Conservation (phyloP, 2,329 filamentous ascomycete species). For the Beauveria sp. region DNA sequence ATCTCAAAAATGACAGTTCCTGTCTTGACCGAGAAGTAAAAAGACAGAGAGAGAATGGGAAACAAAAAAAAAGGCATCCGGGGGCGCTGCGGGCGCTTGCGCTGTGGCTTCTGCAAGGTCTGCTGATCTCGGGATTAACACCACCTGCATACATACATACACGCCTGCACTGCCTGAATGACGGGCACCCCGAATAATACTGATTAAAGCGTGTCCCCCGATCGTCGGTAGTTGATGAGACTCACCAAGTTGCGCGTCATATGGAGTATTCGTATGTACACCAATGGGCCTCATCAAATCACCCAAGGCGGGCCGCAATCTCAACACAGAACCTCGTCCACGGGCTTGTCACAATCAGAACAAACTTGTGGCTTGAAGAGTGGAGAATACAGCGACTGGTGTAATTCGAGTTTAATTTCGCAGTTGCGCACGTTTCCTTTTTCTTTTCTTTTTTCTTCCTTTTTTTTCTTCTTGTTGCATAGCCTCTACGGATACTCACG, state of each 20-base stretch:
- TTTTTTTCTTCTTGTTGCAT: neutral
- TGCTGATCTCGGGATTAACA: slow-evolving; percentile 13
- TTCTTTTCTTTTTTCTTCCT: neutral
- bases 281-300: neutral
- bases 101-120: slow-evolving; percentile 9
- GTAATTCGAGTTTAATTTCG: slow-evolving; percentile 8
- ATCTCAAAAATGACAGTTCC: neutral
- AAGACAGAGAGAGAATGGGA: neutral
- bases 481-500: neutral
- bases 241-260: neutral
- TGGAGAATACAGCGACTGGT: slow-evolving; percentile 1
- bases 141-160: slow-evolving; percentile 6
- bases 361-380: slow-evolving; percentile 7
- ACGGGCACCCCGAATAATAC: neutral
- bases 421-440: neutral
- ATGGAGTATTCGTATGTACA: no score
- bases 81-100: slow-evolving; percentile 2
- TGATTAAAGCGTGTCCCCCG: neutral
- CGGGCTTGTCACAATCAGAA: slow-evolving; percentile 3
- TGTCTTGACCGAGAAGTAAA: neutral
- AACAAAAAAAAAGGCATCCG: neutral
- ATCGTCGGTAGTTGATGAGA: slow-evolving; percentile 8
- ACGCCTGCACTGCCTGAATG: neutral
- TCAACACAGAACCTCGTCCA: neutral
- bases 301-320: slow-evolving; percentile 9